A percentile compares a stretch with the other conserved stretches of the same genome.
phyloP scores from a whole-genome alignment of 2,329 filamentous ascomycete genomes.

The Diplodia sapinea region DNA sequence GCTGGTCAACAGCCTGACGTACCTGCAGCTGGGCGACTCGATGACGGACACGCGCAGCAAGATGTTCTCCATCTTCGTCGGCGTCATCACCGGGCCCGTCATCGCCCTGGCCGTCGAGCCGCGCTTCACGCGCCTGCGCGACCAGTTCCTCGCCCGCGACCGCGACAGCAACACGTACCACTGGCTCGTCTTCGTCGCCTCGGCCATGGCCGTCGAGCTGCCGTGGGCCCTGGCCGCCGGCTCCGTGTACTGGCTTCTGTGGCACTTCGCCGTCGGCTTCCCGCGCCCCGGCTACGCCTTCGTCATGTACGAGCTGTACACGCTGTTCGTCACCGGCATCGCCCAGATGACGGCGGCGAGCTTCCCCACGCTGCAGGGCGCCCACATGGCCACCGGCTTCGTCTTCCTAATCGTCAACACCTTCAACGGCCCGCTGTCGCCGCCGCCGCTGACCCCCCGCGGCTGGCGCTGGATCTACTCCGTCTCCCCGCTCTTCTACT shows the following conservation, averaged over 20 bases:
- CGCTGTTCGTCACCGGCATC: slow-evolving; percentile 78
- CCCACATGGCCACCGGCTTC: slow-evolving; percentile 69
- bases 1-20: slow-evolving; percentile 9
- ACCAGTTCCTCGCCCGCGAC: neutral
- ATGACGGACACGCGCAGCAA: neutral
- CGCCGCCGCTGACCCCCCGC: neutral
- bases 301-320: slow-evolving; percentile 71
- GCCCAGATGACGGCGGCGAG: slow-evolving; percentile 75
- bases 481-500: slow-evolving; percentile 77
- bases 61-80: slow-evolving; percentile 14
- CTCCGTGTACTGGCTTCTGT: slow-evolving; percentile 72
- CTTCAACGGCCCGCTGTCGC: neutral
- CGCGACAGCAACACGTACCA: slow-evolving; percentile 58
- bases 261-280: slow-evolving; percentile 82
- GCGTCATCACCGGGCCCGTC: slow-evolving; percentile 6
- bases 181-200: slow-evolving; percentile 80
- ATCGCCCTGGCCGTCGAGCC: slow-evolving; percentile 6
- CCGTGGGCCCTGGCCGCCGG: slow-evolving; percentile 77
- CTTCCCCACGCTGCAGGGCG: slow-evolving; percentile 68
- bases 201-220: slow-evolving; percentile 79
- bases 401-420: slow-evolving; percentile 60
- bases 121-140: slow-evolving; percentile 3
- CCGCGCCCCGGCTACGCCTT: slow-evolving; percentile 77
- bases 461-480: slow-evolving; percentile 72
- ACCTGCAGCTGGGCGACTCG: neutral